These are phyloP conservation scores for Ricinus communis DNA, from an alignment of 345 rosid species.

Conservation along the genomic window DNA sequence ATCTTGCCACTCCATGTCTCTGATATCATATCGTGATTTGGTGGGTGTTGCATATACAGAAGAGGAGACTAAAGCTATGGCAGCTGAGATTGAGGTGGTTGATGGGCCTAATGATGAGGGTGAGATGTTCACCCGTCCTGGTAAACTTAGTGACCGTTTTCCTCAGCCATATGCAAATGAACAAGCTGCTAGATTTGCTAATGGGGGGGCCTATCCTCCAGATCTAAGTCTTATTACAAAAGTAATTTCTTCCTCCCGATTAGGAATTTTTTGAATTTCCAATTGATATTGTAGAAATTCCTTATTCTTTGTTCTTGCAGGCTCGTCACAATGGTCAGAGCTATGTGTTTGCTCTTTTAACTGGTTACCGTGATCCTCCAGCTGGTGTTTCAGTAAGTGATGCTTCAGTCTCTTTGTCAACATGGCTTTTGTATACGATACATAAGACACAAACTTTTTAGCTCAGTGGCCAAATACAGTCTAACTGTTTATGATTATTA, in stretches of 20 bases:
- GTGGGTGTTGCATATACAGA: constrained; percentile 99
- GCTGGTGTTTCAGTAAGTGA: constrained; percentile 80
- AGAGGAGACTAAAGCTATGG: constrained; percentile 98
- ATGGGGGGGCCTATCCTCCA: constrained; percentile 99
- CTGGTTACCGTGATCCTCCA: constrained; percentile 99
- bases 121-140: constrained; percentile 97
- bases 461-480: neutral
- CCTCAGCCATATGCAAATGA: constrained; percentile 93
- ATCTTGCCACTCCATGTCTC: constrained; percentile 98
- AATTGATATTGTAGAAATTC: constrained; percentile 1
- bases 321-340: constrained; percentile 99
- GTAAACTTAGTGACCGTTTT: constrained; percentile 95
- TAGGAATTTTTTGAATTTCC: constrained; percentile 6
- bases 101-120: constrained; percentile 99
- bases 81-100: constrained; percentile 96
- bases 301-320: constrained; percentile 41
- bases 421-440: neutral
- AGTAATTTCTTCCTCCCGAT: constrained; percentile 43
- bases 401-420: neutral
- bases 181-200: constrained; percentile 97
- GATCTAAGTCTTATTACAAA: constrained; percentile 98
- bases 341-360: constrained; percentile 91
- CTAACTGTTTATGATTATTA: neutral
- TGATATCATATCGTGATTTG: constrained; percentile 87
- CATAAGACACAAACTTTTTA: neutral